These are phyloP conservation scores for Olyra latifolia DNA, from an alignment of 176 grass and related monocot genomes.

Conservation along the genomic window DNA sequence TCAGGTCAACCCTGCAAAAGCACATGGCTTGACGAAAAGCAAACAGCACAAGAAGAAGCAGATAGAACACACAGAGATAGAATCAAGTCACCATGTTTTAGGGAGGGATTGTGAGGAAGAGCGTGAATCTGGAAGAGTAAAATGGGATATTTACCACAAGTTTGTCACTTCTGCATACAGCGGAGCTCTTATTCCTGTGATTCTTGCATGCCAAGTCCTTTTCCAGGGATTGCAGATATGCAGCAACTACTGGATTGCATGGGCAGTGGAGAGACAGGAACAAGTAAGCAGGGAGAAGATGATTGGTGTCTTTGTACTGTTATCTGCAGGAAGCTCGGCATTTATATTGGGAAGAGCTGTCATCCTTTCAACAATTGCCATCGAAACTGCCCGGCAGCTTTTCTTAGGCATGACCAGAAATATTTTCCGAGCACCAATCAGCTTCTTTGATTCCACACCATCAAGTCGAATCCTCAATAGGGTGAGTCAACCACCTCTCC, in stretches of 20 bases:
- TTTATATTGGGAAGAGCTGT: constrained; percentile 83
- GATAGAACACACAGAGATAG: constrained; percentile 45
- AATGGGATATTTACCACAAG: constrained; percentile 74
- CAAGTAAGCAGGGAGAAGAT: constrained; percentile 67
- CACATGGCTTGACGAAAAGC: constrained; percentile 26
- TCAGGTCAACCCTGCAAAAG: constrained; percentile 58
- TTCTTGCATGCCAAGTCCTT: constrained; percentile 71
- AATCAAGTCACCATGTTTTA: constrained; percentile 36
- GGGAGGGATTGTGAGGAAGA: constrained; percentile 64
- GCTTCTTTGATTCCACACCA: constrained; percentile 81
- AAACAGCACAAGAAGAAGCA: constrained; percentile 42
- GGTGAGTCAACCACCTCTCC: constrained; percentile 48
- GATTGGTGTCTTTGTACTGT: constrained; percentile 62
- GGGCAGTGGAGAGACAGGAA: constrained; percentile 66
- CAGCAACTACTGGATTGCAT: constrained; percentile 94
- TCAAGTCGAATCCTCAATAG: constrained; percentile 83
- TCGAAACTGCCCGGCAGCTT: constrained; percentile 73
- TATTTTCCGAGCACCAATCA: constrained; percentile 74
- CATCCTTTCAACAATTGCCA: constrained; percentile 73
- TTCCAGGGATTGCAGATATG: constrained; percentile 84
- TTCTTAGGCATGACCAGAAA: constrained; percentile 68
- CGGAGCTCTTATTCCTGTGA: constrained; percentile 61
- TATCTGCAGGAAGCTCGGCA: constrained; percentile 70
- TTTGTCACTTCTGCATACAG: constrained; percentile 75
- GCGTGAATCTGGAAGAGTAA: constrained; percentile 76